Base-by-base conservation (phyloP, 352 stramenopile genomes). In the Globisporangium nodosum region DNA sequence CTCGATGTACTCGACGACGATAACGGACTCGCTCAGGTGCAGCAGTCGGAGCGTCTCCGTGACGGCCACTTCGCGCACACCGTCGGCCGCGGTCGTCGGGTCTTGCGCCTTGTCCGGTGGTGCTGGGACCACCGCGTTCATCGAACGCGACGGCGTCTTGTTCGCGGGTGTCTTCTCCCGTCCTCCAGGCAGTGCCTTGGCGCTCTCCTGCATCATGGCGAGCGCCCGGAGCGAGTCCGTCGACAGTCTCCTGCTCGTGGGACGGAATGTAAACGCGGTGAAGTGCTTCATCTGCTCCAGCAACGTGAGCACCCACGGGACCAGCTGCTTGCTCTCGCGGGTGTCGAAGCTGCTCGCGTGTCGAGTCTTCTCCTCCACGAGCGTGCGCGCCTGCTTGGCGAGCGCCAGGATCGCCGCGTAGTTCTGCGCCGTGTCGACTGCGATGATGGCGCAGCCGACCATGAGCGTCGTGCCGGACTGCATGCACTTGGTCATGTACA, bases 1-100 rank as follows among this genome's bases (percentile, higher is more conserved):
- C 24, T 27, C 24, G 24, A 27, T 27, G 24, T 74, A 76, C 63
- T 78, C 68, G 49, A 73, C 59, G 33, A 55, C 35, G 3, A 43
- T 40, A 7, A 61, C 24, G 13, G 15, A 4, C 37, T 61, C 56
- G 48, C 33, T 56, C 11, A 33, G 37, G 18, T 61, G 48, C 9
- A 56, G 16, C 0, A 55, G 39, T 13, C 20, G 48, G 35, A 49
- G 16, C 3, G 35, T 31, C 11, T 49, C 46, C 2, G 24, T 13
- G 21, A 42, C 48, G 13, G 18, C 6, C 11, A 39, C 48, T 39
- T 16, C 39, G 16, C 11, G 24, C 21, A 16, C 35, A 9, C 11
- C 11, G 35, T 40, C 11, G 12, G 11, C 2, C 33, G 33, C 33
- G 33, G 33, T 37, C 33, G 33, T 37, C 5, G 33, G 33, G 9